Evolutionary conservation across 2,329 filamentous ascomycete genomes (phyloP).

Genomic region (Thermoascus crustaceus): DNA sequence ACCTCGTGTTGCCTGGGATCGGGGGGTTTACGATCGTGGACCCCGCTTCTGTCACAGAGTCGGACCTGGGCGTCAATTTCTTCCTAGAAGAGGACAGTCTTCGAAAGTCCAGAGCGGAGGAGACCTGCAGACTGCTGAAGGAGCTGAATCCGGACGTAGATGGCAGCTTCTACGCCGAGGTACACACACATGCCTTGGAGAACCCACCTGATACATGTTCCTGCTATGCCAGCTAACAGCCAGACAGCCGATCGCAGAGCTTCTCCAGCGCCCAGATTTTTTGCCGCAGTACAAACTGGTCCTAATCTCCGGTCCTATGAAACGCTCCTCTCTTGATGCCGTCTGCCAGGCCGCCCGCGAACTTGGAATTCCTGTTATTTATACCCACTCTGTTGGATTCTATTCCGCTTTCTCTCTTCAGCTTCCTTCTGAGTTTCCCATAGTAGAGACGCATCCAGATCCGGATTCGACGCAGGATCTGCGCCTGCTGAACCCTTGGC

Average conservation of each 20-base stretch:
- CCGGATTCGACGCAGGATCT: constrained; percentile 77
- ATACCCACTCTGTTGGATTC: constrained; percentile 84
- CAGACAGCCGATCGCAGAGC: constrained; percentile 27
- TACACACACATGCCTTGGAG: constrained; percentile 20
- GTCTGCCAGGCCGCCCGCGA: constrained; percentile 45
- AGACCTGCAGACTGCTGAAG: constrained; percentile 65
- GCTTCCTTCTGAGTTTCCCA: constrained; percentile 72
- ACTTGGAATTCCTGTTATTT: constrained; percentile 64
- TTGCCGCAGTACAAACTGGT: constrained; percentile 50
- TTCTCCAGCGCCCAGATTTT: constrained; percentile 31
- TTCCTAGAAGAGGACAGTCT: constrained; percentile 76
- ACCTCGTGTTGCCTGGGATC: constrained; percentile 88
- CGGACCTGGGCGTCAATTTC: constrained; percentile 92
- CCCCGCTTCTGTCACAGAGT: constrained; percentile 63
- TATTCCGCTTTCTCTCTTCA: constrained; percentile 80
- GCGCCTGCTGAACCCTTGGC: constrained; percentile 77
- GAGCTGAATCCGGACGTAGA: constrained; percentile 92
- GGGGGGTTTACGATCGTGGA: constrained; percentile 90
- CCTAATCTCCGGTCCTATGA: constrained; percentile 52
- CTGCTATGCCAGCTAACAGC: constrained; percentile 10
- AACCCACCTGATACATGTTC: neutral
- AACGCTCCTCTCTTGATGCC: constrained; percentile 41
- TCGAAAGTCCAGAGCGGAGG: constrained; percentile 69
- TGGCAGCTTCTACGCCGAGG: constrained; percentile 59
- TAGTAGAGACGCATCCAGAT: constrained; percentile 93